These are phyloP conservation scores for Tolypocladium album DNA, from an alignment of 2,329 filamentous ascomycete genomes.

Conservation along the genomic window DNA sequence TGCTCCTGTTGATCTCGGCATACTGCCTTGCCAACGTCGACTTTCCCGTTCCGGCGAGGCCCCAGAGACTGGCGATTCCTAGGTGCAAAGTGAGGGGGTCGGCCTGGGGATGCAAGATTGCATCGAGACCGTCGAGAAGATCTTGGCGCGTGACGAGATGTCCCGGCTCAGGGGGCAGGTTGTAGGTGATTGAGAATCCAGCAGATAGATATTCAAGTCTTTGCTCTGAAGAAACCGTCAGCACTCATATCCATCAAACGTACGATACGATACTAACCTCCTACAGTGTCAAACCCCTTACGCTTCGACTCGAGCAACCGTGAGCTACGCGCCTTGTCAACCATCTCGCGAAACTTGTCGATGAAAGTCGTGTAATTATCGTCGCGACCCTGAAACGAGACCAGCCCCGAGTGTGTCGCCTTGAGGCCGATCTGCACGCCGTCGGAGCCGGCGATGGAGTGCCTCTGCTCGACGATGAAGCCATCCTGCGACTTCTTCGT, in stretches of 20 bases:
- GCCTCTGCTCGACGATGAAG: conserved; percentile 13
- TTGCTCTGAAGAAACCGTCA: conserved; percentile 3
- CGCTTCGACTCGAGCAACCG: conserved; percentile 10
- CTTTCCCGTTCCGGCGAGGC: conserved; percentile 11
- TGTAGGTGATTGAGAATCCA: conserved; percentile 9
- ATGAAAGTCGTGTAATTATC: conserved; percentile 13
- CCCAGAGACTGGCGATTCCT: conserved; percentile 12
- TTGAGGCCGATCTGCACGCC: conserved; percentile 11
- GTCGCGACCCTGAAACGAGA: conserved; percentile 13
- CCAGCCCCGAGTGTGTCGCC: conserved; percentile 11
- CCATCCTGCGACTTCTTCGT: conserved; percentile 11
- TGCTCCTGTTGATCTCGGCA: conserved; percentile 8
- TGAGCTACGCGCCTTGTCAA: conserved; percentile 5
- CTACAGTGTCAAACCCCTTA: conserved; percentile 7
- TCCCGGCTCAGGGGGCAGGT: conserved; percentile 5
- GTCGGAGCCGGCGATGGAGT: conserved; percentile 13
- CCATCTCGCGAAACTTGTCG: conserved; percentile 11
- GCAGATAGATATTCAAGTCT: conserved; percentile 7
- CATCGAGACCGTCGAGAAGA: conserved; percentile 9
- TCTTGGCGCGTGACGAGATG: conserved; percentile 7
- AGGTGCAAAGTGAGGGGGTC: conserved; percentile 5
- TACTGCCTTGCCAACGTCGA: conserved; percentile 13
- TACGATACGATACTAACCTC: conserved; percentile 4
- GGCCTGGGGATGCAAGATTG: conserved; percentile 3
- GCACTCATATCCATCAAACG: not conserved